These are phyloP conservation scores for Phascolomyces articulosus DNA, from an alignment of 371 early-diverging fungal species.

Conservation along the genomic window DNA sequence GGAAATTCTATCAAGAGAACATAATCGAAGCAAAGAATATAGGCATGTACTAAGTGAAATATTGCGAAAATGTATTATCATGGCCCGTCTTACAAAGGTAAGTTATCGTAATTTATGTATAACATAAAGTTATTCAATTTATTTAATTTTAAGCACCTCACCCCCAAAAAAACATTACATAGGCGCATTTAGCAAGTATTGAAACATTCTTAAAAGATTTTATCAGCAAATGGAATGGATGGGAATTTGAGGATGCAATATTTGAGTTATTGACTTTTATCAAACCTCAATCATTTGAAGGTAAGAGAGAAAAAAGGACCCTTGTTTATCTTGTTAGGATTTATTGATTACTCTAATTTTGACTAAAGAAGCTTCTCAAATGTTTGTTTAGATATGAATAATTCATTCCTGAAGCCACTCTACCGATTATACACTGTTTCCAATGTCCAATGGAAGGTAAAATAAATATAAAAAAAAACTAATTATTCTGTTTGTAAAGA, in stretches of 20 bases:
- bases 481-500: too few species aligned
- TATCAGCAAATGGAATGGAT: constrained; percentile 56
- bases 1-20: constrained; percentile 30
- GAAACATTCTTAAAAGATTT: constrained; percentile 49
- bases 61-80: constrained; percentile 5
- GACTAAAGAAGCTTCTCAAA: not conserved
- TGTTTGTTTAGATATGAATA: constrained; percentile 17
- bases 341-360: too few species aligned
- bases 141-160: too few species aligned
- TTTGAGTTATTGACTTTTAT: constrained; percentile 50
- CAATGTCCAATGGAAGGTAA: constrained; percentile 55
- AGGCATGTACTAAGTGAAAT: constrained; percentile 6
- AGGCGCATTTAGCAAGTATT: constrained; percentile 54
- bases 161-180: not conserved
- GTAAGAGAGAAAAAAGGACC: constrained; percentile 35
- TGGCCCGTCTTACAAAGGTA: not conserved
- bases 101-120: too few species aligned
- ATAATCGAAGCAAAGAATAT: constrained; percentile 31
- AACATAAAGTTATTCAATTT: too few species aligned
- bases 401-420: constrained; percentile 43
- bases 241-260: constrained; percentile 48
- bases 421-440: constrained; percentile 42
- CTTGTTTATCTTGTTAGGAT: too few species aligned
- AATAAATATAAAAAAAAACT: not conserved
- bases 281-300: constrained; percentile 48